These are phyloP conservation scores for Trametes sanguinea DNA, from an alignment of 768 basidiomycete genomes.

Conservation along the genomic window DNA sequence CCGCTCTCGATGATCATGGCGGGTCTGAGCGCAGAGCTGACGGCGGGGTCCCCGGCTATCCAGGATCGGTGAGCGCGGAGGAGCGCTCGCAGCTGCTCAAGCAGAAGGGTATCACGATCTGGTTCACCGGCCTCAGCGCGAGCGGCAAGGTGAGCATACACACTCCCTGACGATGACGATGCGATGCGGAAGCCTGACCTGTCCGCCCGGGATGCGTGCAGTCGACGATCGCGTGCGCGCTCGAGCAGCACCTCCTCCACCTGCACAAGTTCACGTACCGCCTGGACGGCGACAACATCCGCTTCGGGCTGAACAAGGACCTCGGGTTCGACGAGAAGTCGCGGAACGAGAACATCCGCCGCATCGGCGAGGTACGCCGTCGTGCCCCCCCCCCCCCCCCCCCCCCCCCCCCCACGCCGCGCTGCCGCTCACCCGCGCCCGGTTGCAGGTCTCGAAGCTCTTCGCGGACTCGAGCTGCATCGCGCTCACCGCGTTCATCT, in stretches of 20 bases:
- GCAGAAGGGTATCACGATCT: conserved; percentile 90
- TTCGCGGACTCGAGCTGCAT: conserved; percentile 89
- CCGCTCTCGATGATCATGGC: background rate
- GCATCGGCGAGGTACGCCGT: conserved; percentile 84
- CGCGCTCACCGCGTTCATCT: conserved; percentile 95
- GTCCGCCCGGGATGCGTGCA: conserved; percentile 34
- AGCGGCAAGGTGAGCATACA: conserved; percentile 77
- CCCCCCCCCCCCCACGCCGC: too few species aligned
- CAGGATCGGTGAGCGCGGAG: conserved; percentile 63
- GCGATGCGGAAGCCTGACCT: background rate
- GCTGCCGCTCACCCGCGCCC: background rate
- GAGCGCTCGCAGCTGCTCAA: conserved; percentile 70
- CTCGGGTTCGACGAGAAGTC: conserved; percentile 92
- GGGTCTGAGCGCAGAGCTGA: background rate
- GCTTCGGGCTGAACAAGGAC: conserved; percentile 96
- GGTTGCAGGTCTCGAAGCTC: conserved; percentile 83
- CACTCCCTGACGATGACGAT: background rate
- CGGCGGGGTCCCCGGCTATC: background rate
- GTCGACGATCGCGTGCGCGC: conserved; percentile 96
- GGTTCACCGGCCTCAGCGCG: conserved; percentile 95
- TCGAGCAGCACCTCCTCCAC: conserved; percentile 94
- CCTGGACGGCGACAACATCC: conserved; percentile 93
- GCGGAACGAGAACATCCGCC: conserved; percentile 92
- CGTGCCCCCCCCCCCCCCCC: too few species aligned
- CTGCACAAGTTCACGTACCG: conserved; percentile 84